These are phyloP conservation scores for Mycena rebaudengoi DNA, from an alignment of 768 basidiomycete genomes.

Conservation along the genomic window DNA sequence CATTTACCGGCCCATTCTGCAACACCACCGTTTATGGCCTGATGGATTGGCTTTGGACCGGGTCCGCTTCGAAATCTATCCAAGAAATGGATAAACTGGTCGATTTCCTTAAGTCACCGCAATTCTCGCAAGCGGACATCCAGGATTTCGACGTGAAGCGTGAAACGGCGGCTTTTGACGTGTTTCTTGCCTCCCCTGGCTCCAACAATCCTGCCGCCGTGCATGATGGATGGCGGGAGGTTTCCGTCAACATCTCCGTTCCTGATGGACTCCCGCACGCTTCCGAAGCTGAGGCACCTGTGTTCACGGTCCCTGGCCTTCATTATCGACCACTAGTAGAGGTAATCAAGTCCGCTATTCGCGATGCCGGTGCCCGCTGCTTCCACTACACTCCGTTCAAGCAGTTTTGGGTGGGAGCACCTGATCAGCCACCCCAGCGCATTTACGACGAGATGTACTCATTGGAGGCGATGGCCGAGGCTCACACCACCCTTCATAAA, in stretches of 20 bases:
- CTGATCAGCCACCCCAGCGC: neutral
- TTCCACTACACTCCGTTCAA: slow-evolving; percentile 31
- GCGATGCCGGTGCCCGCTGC: neutral
- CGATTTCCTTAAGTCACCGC: slow-evolving; percentile 17
- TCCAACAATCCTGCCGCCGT: too few species aligned
- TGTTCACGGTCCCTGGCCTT: slow-evolving; percentile 27
- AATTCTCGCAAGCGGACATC: neutral
- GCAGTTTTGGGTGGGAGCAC: slow-evolving; percentile 6
- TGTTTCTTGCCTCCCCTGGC: too few species aligned
- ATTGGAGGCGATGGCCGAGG: slow-evolving; percentile 22
- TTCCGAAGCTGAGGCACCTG: slow-evolving; percentile 15
- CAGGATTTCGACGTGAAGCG: neutral
- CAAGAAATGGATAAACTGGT: neutral
- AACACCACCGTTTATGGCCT: slow-evolving; percentile 19
- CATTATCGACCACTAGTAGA: slow-evolving; percentile 20
- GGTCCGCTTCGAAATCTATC: neutral
- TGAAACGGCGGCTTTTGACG: too few species aligned
- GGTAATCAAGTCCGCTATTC: slow-evolving; percentile 25
- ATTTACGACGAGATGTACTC: slow-evolving; percentile 28
- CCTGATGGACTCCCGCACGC: too few species aligned
- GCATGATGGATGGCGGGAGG: too few species aligned
- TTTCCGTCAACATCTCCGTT: too few species aligned
- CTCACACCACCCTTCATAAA: slow-evolving; percentile 18
- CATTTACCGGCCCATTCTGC: slow-evolving; percentile 13
- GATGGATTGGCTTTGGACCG: slow-evolving; percentile 31